These are phyloP conservation scores for Drosera spatulata DNA, from an alignment of 179 eudicot genomes.

Conservation along the genomic window DNA sequence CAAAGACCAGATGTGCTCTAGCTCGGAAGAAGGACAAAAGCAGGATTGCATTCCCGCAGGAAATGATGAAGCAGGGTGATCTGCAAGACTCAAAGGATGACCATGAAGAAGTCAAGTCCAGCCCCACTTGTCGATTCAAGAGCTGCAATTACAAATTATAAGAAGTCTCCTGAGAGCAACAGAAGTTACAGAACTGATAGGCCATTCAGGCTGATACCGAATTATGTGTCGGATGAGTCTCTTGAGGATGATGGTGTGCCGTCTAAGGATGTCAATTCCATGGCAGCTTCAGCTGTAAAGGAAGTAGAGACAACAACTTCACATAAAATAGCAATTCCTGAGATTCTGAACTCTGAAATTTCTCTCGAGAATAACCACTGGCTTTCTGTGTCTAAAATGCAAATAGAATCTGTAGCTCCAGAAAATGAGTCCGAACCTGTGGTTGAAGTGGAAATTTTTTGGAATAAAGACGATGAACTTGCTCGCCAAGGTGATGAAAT, in stretches of 20 bases:
- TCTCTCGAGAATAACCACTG: no score
- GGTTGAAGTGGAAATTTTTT: slow-evolving; percentile 4
- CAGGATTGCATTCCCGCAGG: slow-evolving; percentile 15
- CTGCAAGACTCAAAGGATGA: slow-evolving; percentile 11
- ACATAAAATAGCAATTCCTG: no score
- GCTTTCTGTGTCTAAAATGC: no score
- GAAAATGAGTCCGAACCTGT: slow-evolving; percentile 11
- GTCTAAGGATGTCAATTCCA: not conserved
- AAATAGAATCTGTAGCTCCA: not conserved
- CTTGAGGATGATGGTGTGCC: slow-evolving; percentile 34
- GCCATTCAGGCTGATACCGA: slow-evolving; percentile 59
- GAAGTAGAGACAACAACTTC: no score
- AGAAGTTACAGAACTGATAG: slow-evolving; percentile 30
- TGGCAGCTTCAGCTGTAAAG: no score
- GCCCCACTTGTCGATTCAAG: slow-evolving; percentile 11
- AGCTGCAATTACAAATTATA: slow-evolving; percentile 17
- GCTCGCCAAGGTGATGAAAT: no score
- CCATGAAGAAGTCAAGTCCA: slow-evolving; percentile 7
- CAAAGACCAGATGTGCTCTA: slow-evolving; percentile 20
- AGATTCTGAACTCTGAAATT: no score
- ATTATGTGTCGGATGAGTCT: slow-evolving; percentile 64
- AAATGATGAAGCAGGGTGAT: slow-evolving; percentile 16
- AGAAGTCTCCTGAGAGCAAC: slow-evolving; percentile 16
- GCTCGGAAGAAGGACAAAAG: slow-evolving; percentile 15
- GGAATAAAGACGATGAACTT: slow-evolving; percentile 12